phyloP scores from a whole-genome alignment of 164 flowering plant species.

The Magnolia sinica region DNA sequence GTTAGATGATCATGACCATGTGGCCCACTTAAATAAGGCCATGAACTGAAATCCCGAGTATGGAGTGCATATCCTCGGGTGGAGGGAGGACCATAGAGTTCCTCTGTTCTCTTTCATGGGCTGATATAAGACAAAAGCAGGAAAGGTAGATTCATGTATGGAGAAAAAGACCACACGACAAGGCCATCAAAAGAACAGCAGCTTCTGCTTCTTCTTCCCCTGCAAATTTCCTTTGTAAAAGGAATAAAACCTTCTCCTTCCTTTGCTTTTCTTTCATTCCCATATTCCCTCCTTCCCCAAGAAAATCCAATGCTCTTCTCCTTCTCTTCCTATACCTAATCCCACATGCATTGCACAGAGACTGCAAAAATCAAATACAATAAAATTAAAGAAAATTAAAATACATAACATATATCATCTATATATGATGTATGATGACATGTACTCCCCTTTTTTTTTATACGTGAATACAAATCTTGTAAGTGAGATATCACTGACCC shows the following conservation, averaged over 20 bases:
- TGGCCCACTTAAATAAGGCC: no score
- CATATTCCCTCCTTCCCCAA: slow-evolving; percentile 32
- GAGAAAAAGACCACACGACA: slow-evolving; percentile 53
- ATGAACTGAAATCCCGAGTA: background rate
- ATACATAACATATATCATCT: background rate
- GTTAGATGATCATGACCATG: no score
- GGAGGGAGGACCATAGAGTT: background rate
- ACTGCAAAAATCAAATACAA: slow-evolving; percentile 33
- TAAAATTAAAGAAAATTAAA: slow-evolving; percentile 1
- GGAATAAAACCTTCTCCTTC: slow-evolving; percentile 29
- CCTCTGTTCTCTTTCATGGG: background rate
- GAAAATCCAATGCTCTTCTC: slow-evolving; percentile 25
- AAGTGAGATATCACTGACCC: no score
- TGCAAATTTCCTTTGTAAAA: slow-evolving; percentile 8
- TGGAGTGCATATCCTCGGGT: background rate
- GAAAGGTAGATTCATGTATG: slow-evolving; percentile 1
- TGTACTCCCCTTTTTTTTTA: no score
- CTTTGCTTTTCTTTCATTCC: slow-evolving; percentile 40
- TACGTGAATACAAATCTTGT: no score
- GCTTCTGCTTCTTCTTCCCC: slow-evolving; percentile 63
- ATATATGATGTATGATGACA: no score
- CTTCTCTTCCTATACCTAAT: slow-evolving; percentile 82
- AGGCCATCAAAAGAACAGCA: slow-evolving; percentile 64
- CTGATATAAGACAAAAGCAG: background rate
- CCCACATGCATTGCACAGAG: slow-evolving; percentile 92